Conservation (phyloP, 345 rosid species). For the Gossypium mustelinum region DNA sequence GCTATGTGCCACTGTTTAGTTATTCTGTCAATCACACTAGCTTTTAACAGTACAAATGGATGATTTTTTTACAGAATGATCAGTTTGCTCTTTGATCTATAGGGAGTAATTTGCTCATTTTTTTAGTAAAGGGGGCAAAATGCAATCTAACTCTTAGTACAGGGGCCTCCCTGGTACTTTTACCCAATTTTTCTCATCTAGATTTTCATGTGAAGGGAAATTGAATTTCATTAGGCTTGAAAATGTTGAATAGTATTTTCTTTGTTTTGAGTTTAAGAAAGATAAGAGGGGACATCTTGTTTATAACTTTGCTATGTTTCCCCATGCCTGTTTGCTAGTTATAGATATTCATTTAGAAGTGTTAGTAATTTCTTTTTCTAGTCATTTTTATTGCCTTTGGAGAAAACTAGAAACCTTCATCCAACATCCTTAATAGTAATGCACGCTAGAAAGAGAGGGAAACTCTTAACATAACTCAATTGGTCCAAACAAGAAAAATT, state of each 20-base stretch:
- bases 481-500: background rate
- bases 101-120: no score
- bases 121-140: no score
- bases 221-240: background rate
- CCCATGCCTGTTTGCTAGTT: background rate
- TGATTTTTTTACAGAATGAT: no score
- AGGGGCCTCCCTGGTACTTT: no score
- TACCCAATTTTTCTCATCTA: no score
- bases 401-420: background rate
- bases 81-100: no score
- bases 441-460: background rate
- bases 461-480: background rate
- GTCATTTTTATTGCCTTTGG: background rate
- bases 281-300: background rate
- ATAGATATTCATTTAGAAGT: background rate
- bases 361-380: background rate
- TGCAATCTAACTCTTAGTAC: no score
- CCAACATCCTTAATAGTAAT: background rate
- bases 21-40: no score
- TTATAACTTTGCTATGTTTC: background rate
- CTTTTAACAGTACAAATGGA: no score
- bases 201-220: no score
- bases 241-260: background rate
- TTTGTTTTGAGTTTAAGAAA: background rate
- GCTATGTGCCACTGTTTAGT: no score